Conservation (phyloP, 306 rosid species). For the Ormosia semicastrata region DNA sequence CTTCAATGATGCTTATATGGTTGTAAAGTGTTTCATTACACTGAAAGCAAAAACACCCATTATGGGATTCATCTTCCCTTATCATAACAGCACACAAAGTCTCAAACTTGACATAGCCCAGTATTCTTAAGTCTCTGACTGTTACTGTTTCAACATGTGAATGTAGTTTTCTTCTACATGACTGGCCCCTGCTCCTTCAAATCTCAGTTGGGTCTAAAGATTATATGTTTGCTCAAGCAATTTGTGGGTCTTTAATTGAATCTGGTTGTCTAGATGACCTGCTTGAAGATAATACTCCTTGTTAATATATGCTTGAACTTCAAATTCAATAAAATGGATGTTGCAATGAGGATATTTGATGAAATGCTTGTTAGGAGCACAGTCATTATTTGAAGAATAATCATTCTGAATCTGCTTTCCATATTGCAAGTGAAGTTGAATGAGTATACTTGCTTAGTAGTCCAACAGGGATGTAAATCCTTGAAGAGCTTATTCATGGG, state of each 20-base stretch:
- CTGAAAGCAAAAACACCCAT: constrained; percentile 14
- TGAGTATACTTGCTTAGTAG: constrained; percentile 34
- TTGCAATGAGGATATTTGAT: constrained; percentile 41
- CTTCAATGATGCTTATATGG: background rate
- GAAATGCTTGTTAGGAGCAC: constrained; percentile 45
- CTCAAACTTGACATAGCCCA: constrained; percentile 7
- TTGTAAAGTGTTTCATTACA: background rate
- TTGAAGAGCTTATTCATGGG: constrained; percentile 16
- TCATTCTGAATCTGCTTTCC: constrained; percentile 16
- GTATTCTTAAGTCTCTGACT: background rate
- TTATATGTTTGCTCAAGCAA: constrained; percentile 22
- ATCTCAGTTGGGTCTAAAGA: constrained; percentile 26
- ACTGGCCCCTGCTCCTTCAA: constrained; percentile 32
- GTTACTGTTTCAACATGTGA: background rate
- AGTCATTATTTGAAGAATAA: constrained; percentile 27
- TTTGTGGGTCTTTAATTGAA: constrained; percentile 35
- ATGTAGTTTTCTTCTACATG: background rate
- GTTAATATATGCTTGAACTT: constrained; percentile 28
- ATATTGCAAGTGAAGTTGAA: constrained; percentile 33
- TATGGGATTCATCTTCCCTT: background rate
- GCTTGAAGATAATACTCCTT: constrained; percentile 25
- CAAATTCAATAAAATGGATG: constrained; percentile 23
- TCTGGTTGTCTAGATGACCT: constrained; percentile 20
- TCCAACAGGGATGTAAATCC: constrained; percentile 34
- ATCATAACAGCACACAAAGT: background rate